These are phyloP conservation scores for Vigna mungo DNA, from an alignment of 306 rosid genomes.

Conservation along the genomic window DNA sequence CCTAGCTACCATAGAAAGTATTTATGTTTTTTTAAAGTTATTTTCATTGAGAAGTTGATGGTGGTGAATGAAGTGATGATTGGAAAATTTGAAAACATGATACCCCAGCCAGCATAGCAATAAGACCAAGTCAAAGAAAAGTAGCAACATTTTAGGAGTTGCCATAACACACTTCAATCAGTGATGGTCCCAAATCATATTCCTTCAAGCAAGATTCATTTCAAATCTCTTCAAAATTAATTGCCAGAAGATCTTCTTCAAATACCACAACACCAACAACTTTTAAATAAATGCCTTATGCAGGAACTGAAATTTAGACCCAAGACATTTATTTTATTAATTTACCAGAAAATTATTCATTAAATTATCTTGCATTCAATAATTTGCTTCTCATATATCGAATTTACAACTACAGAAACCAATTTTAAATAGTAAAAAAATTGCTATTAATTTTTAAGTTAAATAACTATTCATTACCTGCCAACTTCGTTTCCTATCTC, in stretches of 20 bases:
- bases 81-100: not conserved
- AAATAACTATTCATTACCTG: no score
- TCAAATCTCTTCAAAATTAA: not conserved
- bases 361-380: no score
- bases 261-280: not conserved
- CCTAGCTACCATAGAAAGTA: not conserved
- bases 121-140: slow-evolving; percentile 13
- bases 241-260: not conserved
- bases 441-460: no score
- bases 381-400: no score
- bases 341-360: no score
- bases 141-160: not conserved
- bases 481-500: no score
- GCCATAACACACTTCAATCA: not conserved
- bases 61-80: not conserved
- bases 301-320: not conserved
- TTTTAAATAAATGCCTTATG: not conserved
- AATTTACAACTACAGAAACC: no score
- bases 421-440: no score
- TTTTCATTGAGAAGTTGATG: not conserved
- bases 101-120: slow-evolving; percentile 1
- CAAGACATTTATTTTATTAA: no score
- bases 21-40: not conserved
- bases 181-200: slow-evolving; percentile 2
- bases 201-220: slow-evolving; percentile 6